Base-by-base conservation (phyloP, 129 eudicot genomes). In the Chrysanthemum seticuspe region DNA sequence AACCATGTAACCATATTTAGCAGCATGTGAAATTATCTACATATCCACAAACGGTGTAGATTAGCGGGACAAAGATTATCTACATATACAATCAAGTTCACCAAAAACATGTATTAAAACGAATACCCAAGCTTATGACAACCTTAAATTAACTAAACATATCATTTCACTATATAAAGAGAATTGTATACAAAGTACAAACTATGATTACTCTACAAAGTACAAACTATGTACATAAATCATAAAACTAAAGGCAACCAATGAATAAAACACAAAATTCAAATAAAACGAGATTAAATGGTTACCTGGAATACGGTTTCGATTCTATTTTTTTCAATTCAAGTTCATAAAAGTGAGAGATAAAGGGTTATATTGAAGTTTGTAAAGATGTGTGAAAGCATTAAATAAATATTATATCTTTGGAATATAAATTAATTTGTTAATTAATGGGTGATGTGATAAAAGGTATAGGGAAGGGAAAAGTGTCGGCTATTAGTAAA, bases 401-500 rank as follows among this genome's bases (percentile, higher is more conserved):
- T 67, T 58, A 67, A 73, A 7, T 49, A 71, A 44, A 40, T 58
- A 62, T 31, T 29, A 62, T 29, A 29, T 62, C 1, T 36, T 7
- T 36, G 45, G 9, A 53, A 56, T 16, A 58, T 12, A 40, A 34
- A 51, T 3, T n/a, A 48, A 53, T 6, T 60, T 51, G 18, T 58
- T 53, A 73, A 61, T 16, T 56, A 65, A 74, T 36, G 60, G 65
- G 67, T 54, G 51, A 65, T 55, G 59, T 15, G 45, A 36, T 36
- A 36, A 14, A 27, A 56, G 67, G 75, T 63, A 79, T 80, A 56
- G 87, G 87, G 90, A 88, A 78, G 78, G 81, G 90, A 85, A 81
- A 88, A 83, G 88, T 85, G 94, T 83, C 94, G 88, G 88, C 90
- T 47, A 50, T 74, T 49, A 79, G 64, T 71, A 81, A 82, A 76